A percentile compares a stretch with the other conserved stretches of the same genome.
Evolutionary conservation across 495 filamentous ascomycete species (phyloP).

Genomic region (Aspergillus sclerotioniger): DNA sequence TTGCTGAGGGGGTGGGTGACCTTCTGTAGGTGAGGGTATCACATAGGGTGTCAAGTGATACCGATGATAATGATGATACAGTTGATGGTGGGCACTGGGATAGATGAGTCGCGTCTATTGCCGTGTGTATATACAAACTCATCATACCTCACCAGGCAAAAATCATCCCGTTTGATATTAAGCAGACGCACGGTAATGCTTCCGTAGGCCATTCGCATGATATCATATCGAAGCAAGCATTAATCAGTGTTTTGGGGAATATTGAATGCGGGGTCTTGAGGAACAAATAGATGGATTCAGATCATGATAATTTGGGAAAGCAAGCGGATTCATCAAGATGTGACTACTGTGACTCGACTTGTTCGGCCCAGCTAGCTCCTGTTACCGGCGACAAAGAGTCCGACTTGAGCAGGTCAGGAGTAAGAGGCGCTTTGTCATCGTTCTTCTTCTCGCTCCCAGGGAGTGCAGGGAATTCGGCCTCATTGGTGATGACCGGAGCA

Average conservation of each 20-base stretch:
- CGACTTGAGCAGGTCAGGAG: constrained; percentile 11
- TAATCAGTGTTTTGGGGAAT: constrained; percentile 13
- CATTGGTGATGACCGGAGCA: constrained; percentile 29
- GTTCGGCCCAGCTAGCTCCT: constrained; percentile 31
- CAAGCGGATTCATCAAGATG: background rate
- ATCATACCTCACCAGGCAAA: background rate
- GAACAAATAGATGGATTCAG: background rate
- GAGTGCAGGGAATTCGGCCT: constrained; percentile 45
- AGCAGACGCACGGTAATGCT: background rate
- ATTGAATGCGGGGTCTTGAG: constrained; percentile 5
- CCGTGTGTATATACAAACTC: background rate
- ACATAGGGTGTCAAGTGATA: too few relatives aligned
- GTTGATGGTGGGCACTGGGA: background rate
- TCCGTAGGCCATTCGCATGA: background rate
- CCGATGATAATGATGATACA: too few relatives aligned
- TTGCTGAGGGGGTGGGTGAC: too few relatives aligned
- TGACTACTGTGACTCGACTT: constrained; percentile 22
- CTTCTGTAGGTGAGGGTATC: too few relatives aligned
- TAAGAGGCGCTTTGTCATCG: constrained; percentile 5
- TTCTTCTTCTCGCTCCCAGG: constrained; percentile 31
- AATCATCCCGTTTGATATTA: background rate
- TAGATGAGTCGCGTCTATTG: background rate
- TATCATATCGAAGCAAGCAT: background rate
- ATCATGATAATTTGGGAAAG: background rate
- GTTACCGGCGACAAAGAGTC: constrained; percentile 24